Evolutionary conservation across 192 early-diverging fungal genomes (phyloP).

Genomic region (Coemansia erecta): DNA sequence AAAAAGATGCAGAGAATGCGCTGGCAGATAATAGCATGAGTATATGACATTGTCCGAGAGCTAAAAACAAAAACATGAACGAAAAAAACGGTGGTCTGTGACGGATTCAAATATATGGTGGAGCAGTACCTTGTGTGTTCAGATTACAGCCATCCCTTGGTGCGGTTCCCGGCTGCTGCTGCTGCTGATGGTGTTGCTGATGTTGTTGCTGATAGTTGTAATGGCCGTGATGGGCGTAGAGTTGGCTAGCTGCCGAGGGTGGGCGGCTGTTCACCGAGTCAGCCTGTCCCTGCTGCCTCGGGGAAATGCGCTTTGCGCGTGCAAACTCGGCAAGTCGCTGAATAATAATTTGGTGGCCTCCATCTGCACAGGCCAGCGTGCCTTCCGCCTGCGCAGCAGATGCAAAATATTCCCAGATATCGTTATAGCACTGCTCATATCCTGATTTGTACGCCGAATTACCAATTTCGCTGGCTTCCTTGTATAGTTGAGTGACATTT

Average conservation of each 20-base stretch:
- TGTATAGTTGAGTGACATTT: conserved; percentile 52
- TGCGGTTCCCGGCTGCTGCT: not conserved
- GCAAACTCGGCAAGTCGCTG: conserved; percentile 48
- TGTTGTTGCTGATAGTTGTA: conserved; percentile 1
- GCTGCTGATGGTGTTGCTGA: not conserved
- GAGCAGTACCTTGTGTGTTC: conserved; percentile 9
- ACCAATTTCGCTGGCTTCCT: conserved; percentile 46
- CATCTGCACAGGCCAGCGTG: not conserved
- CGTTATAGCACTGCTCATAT: conserved; percentile 51
- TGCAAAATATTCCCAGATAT: conserved; percentile 41
- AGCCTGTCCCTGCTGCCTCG: conserved; percentile 13
- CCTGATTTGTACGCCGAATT: conserved; percentile 43
- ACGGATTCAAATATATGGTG: not conserved
- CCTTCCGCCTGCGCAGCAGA: conserved; percentile 17
- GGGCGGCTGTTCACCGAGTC: conserved; percentile 1
- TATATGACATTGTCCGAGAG: not conserved
- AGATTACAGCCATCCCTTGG: not conserved
- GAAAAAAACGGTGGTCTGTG: not conserved
- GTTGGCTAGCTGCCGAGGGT: not conserved
- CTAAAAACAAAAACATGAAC: not conserved
- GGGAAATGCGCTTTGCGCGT: conserved; percentile 28
- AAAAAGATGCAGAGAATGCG: too few species aligned
- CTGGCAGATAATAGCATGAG: too few species aligned
- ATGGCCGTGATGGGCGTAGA: not conserved
- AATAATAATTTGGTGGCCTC: conserved; percentile 14